Evolutionary conservation across 305 asterid species (phyloP).

Genomic region (Fraxinus platypoda): DNA sequence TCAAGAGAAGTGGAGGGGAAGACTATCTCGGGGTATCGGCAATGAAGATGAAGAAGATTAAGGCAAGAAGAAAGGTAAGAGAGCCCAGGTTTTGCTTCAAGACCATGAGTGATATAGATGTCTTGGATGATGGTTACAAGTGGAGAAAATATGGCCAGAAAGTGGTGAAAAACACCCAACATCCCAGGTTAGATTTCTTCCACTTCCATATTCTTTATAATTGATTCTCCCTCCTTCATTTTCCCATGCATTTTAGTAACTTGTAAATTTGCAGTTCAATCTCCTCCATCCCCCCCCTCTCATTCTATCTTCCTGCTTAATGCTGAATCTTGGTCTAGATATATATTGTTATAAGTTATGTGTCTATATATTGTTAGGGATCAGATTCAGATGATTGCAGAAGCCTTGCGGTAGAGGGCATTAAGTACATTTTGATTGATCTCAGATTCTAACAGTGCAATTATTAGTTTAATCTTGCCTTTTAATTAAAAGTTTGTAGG

Average conservation of each 20-base stretch:
- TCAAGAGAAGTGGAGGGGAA: constrained; percentile 43
- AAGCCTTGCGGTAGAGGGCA: neutral
- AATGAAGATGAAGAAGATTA: constrained; percentile 73
- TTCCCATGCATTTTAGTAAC: neutral
- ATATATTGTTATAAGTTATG: neutral
- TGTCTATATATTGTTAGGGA: neutral
- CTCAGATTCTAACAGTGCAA: neutral
- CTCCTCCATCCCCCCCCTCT: neutral
- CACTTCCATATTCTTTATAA: neutral
- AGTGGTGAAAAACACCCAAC: constrained; percentile 92
- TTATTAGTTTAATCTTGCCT: neutral
- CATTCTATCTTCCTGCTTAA: neutral
- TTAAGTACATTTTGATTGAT: neutral
- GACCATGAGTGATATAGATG: constrained; percentile 91
- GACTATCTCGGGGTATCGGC: constrained; percentile 51
- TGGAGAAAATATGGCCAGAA: constrained; percentile 98
- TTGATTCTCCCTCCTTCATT: neutral
- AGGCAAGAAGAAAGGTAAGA: constrained; percentile 75
- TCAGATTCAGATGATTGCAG: neutral
- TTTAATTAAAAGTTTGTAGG: neutral
- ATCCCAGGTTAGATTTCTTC: constrained; percentile 61
- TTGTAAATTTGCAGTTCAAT: neutral
- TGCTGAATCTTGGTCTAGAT: neutral
- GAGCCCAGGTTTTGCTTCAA: constrained; percentile 97
- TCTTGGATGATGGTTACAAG: constrained; percentile 88